Percentiles rank a stretch among this genome's conserved stretches.
These are phyloP conservation scores for Plasmodium falciparum DNA, from an alignment of 169 alveolate species.

Conservation along the genomic window DNA sequence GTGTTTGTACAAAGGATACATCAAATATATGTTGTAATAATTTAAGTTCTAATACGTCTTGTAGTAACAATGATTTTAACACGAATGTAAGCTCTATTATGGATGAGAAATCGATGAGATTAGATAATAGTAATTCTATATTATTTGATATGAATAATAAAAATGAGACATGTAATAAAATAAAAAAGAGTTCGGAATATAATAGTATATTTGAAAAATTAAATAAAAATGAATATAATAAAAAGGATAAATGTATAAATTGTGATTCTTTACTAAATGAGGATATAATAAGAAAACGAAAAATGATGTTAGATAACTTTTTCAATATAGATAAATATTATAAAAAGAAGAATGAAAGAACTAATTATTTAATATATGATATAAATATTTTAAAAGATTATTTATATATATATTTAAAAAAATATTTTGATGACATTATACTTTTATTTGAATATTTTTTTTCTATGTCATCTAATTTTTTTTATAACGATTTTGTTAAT, in stretches of 20 bases:
- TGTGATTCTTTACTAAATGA: constrained; percentile 5
- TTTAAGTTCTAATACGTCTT: neutral
- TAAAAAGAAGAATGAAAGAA: constrained; percentile 19
- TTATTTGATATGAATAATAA: neutral
- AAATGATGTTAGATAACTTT: constrained; percentile 8
- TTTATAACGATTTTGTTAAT: neutral
- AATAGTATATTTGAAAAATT: neutral
- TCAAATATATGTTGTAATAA: no score
- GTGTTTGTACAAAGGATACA: no score
- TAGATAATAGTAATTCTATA: neutral
- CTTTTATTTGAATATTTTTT: constrained; percentile 54
- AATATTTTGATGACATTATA: constrained; percentile 63
- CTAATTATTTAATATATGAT: constrained; percentile 48
- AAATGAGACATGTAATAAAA: neutral
- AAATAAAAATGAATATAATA: neutral
- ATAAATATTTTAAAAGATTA: constrained; percentile 69
- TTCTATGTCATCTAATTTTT: neutral
- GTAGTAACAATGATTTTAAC: neutral
- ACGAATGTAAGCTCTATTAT: no score
- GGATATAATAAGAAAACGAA: constrained; percentile 13
- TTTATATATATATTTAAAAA: constrained; percentile 37
- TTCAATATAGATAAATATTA: constrained; percentile 26
- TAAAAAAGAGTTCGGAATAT: neutral
- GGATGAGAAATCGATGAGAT: neutral
- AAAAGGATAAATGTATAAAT: neutral